Evolutionary conservation across 805 yeast genomes (phyloP).

Genomic region (Wickerhamomyces silvicola): DNA sequence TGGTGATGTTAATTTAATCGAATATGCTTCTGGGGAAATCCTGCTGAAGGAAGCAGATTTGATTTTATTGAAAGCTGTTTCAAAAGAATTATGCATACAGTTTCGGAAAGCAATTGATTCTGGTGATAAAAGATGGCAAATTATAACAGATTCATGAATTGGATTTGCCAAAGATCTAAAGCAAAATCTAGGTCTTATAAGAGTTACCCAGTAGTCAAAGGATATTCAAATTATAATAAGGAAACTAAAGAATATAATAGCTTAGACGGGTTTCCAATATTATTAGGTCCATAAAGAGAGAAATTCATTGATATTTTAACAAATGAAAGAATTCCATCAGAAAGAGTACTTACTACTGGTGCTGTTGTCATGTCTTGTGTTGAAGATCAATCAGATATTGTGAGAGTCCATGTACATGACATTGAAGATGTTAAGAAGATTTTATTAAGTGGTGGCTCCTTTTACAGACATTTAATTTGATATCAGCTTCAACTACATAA

Average conservation of each 20-base stretch:
- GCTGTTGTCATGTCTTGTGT: slow-evolving; percentile 71
- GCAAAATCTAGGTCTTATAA: slow-evolving; percentile 65
- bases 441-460: slow-evolving; percentile 63
- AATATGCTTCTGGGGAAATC: slow-evolving; percentile 22
- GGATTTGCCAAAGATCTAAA: slow-evolving; percentile 86
- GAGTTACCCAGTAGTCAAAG: slow-evolving; percentile 41
- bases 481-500: background rate
- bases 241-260: slow-evolving; percentile 12
- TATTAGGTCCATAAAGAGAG: slow-evolving; percentile 88
- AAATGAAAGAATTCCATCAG: slow-evolving; percentile 45
- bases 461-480: slow-evolving; percentile 37
- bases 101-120: slow-evolving; percentile 47
- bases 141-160: slow-evolving; percentile 88
- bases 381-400: slow-evolving; percentile 68
- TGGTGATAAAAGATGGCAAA: slow-evolving; percentile 85
- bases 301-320: slow-evolving; percentile 75
- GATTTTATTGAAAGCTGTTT: slow-evolving; percentile 47
- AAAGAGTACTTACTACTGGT: slow-evolving; percentile 72
- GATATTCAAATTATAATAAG: slow-evolving; percentile 36
- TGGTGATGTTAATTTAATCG: slow-evolving; percentile 30
- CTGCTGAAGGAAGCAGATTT: slow-evolving; percentile 22
- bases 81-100: slow-evolving; percentile 56
- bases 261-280: slow-evolving; percentile 43
- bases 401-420: slow-evolving; percentile 90
- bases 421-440: slow-evolving; percentile 52